Evolutionary conservation across 805 yeast species (phyloP).

Genomic region (Blastobotrys terrestris): DNA sequence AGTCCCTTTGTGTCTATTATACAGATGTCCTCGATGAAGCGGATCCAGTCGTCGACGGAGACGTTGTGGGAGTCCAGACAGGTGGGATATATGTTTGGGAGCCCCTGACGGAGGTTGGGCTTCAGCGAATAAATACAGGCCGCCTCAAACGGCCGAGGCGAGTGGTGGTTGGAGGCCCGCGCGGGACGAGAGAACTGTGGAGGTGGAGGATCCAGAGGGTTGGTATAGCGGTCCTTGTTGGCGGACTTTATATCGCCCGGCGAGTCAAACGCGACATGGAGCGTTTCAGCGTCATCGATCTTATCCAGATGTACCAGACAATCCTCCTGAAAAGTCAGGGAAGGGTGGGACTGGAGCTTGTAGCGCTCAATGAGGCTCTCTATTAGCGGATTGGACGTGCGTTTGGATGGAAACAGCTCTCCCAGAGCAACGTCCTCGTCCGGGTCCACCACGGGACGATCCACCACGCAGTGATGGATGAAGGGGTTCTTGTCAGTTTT

Average conservation of each 20-base stretch:
- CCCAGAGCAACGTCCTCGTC: neutral
- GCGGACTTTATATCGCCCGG: neutral
- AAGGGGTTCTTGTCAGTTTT: neutral
- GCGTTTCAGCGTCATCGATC: neutral
- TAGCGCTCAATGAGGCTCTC: neutral
- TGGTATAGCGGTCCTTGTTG: constrained; percentile 37
- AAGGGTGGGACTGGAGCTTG: neutral
- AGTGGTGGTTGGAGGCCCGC: neutral
- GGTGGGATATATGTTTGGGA: neutral
- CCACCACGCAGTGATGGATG: neutral
- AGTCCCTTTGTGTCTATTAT: neutral
- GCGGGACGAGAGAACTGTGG: constrained; percentile 3
- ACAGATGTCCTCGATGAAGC: constrained; percentile 2
- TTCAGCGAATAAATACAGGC: neutral
- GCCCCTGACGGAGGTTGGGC: neutral
- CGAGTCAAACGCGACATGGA: neutral
- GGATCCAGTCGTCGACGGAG: neutral
- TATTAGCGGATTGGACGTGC: neutral
- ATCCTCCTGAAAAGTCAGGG: neutral
- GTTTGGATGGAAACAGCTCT: neutral
- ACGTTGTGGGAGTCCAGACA: constrained; percentile 1
- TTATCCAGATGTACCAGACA: neutral
- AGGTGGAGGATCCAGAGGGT: constrained; percentile 5
- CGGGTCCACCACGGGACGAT: neutral
- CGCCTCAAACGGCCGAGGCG: constrained; percentile 1